These are phyloP conservation scores for Parafenestella ontariensis DNA, from an alignment of 2,329 filamentous ascomycete species.

Conservation along the genomic window DNA sequence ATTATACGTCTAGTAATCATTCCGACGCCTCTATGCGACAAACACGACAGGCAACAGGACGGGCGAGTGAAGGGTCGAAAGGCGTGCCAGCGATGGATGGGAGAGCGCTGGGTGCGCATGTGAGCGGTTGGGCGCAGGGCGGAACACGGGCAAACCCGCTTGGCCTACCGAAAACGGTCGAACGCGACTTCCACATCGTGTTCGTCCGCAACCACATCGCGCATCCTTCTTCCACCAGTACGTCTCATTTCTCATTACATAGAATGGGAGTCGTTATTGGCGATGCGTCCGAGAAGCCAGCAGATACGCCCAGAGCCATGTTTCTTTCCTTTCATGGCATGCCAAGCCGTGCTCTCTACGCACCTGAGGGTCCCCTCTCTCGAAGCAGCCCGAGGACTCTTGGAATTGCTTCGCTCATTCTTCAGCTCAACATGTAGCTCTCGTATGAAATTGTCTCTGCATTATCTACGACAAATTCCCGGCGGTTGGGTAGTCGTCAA, in stretches of 20 bases:
- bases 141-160: background rate
- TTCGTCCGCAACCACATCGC: background rate
- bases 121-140: too few relatives aligned
- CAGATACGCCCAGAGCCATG: background rate
- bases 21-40: background rate
- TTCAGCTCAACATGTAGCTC: background rate
- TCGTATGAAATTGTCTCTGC: background rate
- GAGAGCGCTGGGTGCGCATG: too few relatives aligned
- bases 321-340: background rate
- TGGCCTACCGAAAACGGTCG: background rate
- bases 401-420: background rate
- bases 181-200: too few relatives aligned
- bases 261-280: background rate
- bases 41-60: background rate
- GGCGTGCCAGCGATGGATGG: background rate
- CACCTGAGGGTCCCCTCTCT: background rate
- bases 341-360: background rate
- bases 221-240: background rate
- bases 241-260: background rate
- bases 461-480: background rate
- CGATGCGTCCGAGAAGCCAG: background rate
- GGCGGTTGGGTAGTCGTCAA: background rate
- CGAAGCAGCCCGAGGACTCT: background rate
- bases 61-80: background rate
- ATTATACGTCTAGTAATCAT: background rate